A percentile compares a stretch with the other conserved stretches of the same genome.
phyloP scores from a whole-genome alignment of 2,329 filamentous ascomycete species.

The Microcyclospora pomicola region DNA sequence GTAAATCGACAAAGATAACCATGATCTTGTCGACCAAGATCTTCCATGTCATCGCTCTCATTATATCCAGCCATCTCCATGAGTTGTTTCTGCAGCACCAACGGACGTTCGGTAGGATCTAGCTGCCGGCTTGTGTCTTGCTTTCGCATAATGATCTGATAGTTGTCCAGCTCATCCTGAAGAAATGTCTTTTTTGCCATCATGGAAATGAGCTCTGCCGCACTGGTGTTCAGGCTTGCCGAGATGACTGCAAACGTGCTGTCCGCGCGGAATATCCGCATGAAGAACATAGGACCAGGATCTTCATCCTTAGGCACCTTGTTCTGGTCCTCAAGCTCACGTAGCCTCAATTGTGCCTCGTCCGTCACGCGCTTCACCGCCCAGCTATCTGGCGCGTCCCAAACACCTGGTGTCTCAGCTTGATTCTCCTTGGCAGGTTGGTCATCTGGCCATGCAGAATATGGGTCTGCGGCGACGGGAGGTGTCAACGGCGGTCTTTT shows the following conservation, averaged over 20 bases:
- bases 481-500: conserved; percentile 54
- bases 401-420: conserved; percentile 38
- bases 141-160: conserved; percentile 88
- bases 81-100: conserved; percentile 82
- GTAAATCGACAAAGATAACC: conserved; percentile 94
- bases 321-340: conserved; percentile 55
- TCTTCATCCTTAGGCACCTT: conserved; percentile 54
- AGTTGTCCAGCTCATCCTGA: conserved; percentile 80
- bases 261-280: conserved; percentile 87
- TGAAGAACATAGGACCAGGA: conserved; percentile 67
- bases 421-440: conserved; percentile 11
- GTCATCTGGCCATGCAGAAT: conserved; percentile 35
- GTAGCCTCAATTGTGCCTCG: conserved; percentile 43
- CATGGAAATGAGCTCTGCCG: conserved; percentile 75
- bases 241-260: conserved; percentile 89
- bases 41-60: conserved; percentile 73
- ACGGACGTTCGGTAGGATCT: conserved; percentile 61
- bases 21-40: conserved; percentile 91
- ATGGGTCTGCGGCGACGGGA: conserved; percentile 35
- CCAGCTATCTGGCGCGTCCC: conserved; percentile 96
- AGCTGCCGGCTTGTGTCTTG: conserved; percentile 80
- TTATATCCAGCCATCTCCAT: conserved; percentile 87
- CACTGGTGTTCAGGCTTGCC: conserved; percentile 68
- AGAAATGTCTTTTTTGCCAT: conserved; percentile 90
- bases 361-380: conserved; percentile 63